Evolutionary conservation across 2,329 filamentous ascomycete species (phyloP), one percentile per base, ranked within the genome.

Genomic region (Exophiala xenobiotica): DNA sequence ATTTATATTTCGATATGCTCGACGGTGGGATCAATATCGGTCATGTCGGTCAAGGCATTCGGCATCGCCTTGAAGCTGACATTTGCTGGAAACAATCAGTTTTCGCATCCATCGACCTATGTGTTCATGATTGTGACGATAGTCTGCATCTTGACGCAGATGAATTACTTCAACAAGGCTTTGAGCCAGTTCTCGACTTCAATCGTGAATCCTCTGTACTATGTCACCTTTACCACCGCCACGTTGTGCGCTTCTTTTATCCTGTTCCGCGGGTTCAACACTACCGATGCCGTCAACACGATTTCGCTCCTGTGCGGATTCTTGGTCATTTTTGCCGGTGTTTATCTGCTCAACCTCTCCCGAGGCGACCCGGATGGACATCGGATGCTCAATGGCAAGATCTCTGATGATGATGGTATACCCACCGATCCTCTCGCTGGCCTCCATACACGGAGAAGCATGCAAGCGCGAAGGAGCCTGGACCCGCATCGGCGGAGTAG

Each of bases 91-190:
- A 87, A 95, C 71, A 99, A 99, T 72, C 93, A 99, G 70, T 96
- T 99, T 70, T 83, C 82, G 4, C 89, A 95, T 63, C 89, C 95
- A 2, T 96, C 90, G 43, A 99, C 95, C 53, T 99, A 99, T 64
- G 91, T 96, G 58, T 99, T 99, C 69, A 85, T 92, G 71, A 96
- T 99, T 60, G 82, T 97, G 59, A 93, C 91, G 0, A 78, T 80
- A 2, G 89, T 96, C 59, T 99, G 93, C 76, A 97, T 99, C 67
- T 71, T 99, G 61, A 96, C 91, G 6, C 93, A 99, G 77, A 97
- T 99, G 93, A 99, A 99, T 72, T 99, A 99, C 72, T 96, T 99
- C 74, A 99, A 99, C 78, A 99, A 99, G 73, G 93, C 93, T 6
- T 76, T 99, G 54, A 95, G 90, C 70, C 90, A 95, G 65, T 99